Evolutionary conservation across 345 rosid species (phyloP).

Genomic region (Ceriops zippeliana): DNA sequence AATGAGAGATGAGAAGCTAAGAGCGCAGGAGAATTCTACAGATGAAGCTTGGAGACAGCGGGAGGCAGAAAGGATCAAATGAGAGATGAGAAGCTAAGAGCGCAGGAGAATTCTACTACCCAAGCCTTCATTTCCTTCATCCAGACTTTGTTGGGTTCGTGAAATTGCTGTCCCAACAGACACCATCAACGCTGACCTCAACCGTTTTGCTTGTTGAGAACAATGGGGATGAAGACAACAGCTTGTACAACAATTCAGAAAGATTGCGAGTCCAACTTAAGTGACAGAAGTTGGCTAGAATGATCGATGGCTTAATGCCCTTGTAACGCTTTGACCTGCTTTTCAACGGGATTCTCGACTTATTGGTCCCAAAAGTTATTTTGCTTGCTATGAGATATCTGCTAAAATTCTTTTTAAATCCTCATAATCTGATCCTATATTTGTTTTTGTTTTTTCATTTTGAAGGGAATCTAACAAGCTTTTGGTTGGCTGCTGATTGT

Average conservation of each 20-base stretch:
- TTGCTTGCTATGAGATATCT: constrained; percentile 69
- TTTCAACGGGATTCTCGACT: constrained; percentile 38
- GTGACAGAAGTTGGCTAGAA: constrained; percentile 55
- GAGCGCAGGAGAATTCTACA: constrained; percentile 51
- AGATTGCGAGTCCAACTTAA: constrained; percentile 1
- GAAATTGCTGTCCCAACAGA: constrained; percentile 29
- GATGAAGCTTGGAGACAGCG: constrained; percentile 56
- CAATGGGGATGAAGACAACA: constrained; percentile 21
- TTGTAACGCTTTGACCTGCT: constrained; percentile 50
- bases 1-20: constrained; percentile 50
- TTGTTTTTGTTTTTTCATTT: no score
- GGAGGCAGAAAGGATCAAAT: constrained; percentile 54
- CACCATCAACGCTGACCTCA: constrained; percentile 1
- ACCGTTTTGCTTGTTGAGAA: background rate
- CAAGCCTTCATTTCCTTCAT: constrained; percentile 59
- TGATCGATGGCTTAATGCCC: constrained; percentile 50
- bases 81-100: constrained; percentile 53
- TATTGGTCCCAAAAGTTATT: constrained; percentile 30
- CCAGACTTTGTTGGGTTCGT: constrained; percentile 40
- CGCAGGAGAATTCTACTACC: constrained; percentile 51
- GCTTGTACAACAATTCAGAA: constrained; percentile 20
- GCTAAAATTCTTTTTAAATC: constrained; percentile 30
- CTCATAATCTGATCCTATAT: no score
- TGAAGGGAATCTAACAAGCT: no score
- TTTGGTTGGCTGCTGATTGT: no score